Percentiles rank a stretch among this genome's conserved stretches.
Evolutionary conservation across 2,329 filamentous ascomycete genomes (phyloP).

Genomic region (Orbilia ellipsospora): DNA sequence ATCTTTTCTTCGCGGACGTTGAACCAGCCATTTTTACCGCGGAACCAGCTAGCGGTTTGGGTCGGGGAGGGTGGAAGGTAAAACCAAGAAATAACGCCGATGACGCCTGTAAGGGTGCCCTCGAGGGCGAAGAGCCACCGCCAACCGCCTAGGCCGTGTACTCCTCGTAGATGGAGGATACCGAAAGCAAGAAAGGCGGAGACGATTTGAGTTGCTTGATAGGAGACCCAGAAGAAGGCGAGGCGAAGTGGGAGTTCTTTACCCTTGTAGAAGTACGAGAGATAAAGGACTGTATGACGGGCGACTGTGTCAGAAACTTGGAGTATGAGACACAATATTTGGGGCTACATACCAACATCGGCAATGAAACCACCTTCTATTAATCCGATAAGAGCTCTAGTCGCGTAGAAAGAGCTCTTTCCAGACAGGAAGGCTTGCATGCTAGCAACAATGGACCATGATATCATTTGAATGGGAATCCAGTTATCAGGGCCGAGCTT

Average conservation of each 20-base stretch:
- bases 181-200: conserved; percentile 70
- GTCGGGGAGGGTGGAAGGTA: conserved; percentile 75
- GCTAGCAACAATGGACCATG: conserved; percentile 69
- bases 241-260: conserved; percentile 75
- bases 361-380: conserved; percentile 63
- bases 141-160: conserved; percentile 68
- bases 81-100: conserved; percentile 69
- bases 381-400: conserved; percentile 64
- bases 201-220: conserved; percentile 69
- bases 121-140: conserved; percentile 68
- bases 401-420: conserved; percentile 64
- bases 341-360: conserved; percentile 41
- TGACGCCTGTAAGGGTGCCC: conserved; percentile 67
- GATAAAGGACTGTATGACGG: conserved; percentile 68
- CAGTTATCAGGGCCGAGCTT: conserved; percentile 71
- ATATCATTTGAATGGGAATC: conserved; percentile 71
- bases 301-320: too few species aligned
- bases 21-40: conserved; percentile 74
- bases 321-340: conserved; percentile 15
- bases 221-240: conserved; percentile 77
- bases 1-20: conserved; percentile 75
- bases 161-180: conserved; percentile 67
- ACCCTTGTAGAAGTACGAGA: conserved; percentile 80
- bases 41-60: conserved; percentile 71
- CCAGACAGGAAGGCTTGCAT: conserved; percentile 67